A percentile compares a stretch with the other conserved stretches of the same genome.
phyloP scores from a whole-genome alignment of 495 filamentous ascomycete genomes.

The Hyaloscypha variabilis region DNA sequence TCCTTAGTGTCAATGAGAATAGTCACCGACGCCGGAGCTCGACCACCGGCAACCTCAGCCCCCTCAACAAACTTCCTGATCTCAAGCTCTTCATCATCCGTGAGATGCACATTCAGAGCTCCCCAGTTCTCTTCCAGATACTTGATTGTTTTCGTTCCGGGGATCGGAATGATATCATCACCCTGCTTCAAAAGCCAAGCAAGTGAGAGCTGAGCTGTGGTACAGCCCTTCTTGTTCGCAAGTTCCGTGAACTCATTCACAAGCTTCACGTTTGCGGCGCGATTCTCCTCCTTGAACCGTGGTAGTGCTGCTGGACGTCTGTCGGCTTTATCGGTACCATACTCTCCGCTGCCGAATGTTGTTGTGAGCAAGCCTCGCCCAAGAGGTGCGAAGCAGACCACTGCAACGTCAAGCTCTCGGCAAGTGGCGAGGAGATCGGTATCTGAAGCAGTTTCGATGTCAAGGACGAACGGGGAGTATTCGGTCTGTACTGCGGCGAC shows the following conservation, averaged over 20 bases:
- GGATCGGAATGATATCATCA: conserved; percentile 76
- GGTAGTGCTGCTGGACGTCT: conserved; percentile 42
- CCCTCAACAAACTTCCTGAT: conserved; percentile 48
- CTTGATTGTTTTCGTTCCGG: conserved; percentile 57
- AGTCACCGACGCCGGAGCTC: neutral
- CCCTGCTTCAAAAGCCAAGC: conserved; percentile 54
- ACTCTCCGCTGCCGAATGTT: conserved; percentile 40
- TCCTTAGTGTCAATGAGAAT: conserved; percentile 10
- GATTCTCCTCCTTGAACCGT: conserved; percentile 53
- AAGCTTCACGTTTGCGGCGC: conserved; percentile 47
- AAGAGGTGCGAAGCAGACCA: conserved; percentile 63
- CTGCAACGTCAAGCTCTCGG: conserved; percentile 61
- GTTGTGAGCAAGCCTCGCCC: conserved; percentile 61
- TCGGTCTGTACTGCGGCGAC: conserved; percentile 64
- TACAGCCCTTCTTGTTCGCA: conserved; percentile 55
- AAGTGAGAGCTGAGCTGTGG: conserved; percentile 73
- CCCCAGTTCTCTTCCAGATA: conserved; percentile 61
- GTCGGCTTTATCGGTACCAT: conserved; percentile 43
- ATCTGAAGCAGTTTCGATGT: conserved; percentile 47
- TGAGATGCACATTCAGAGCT: conserved; percentile 48
- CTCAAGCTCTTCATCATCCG: conserved; percentile 48
- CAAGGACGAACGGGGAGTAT: conserved; percentile 58
- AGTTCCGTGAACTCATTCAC: conserved; percentile 43
- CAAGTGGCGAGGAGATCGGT: conserved; percentile 50
- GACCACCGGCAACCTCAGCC: conserved; percentile 38